Conservation (phyloP, 1,284 basidiomycete species). For the Hemileia vastatrix region DNA sequence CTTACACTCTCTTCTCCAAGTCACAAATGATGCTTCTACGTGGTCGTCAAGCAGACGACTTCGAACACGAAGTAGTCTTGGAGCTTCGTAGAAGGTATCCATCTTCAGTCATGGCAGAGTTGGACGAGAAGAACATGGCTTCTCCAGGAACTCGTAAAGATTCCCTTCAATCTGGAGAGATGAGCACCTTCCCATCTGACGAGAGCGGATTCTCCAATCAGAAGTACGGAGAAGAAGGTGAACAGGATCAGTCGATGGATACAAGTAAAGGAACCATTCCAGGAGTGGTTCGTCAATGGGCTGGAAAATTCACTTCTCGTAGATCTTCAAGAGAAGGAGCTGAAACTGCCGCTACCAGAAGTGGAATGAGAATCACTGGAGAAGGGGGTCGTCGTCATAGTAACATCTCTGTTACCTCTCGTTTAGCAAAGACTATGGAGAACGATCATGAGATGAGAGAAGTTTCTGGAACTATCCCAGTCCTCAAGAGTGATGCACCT, state of each 20-base stretch:
- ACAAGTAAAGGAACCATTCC: not conserved
- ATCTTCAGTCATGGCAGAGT: not conserved
- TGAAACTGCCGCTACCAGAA: not conserved
- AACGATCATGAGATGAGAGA: conserved; percentile 32
- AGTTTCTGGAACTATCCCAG: conserved; percentile 21
- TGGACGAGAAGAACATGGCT: not conserved
- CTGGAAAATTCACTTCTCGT: not conserved
- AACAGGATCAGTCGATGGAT: not conserved
- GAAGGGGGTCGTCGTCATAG: not conserved
- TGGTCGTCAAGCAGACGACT: conserved; percentile 45
- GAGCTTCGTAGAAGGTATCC: conserved; percentile 46
- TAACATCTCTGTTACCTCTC: not conserved
- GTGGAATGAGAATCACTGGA: not conserved
- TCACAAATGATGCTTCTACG: conserved; percentile 48
- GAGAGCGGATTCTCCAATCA: not conserved
- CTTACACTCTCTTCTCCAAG: conserved; percentile 49
- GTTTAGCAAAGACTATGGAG: conserved; percentile 19
- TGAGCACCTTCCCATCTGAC: not conserved
- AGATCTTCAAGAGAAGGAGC: not conserved
- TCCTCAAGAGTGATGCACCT: conserved; percentile 12
- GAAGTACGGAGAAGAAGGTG: not conserved
- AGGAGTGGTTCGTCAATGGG: not conserved
- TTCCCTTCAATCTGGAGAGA: not conserved
- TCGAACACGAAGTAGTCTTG: conserved; percentile 40
- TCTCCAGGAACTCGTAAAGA: not conserved